Evolutionary conservation across 2,329 filamentous ascomycete species (phyloP).

Genomic region (Cercospora nicotianae): DNA sequence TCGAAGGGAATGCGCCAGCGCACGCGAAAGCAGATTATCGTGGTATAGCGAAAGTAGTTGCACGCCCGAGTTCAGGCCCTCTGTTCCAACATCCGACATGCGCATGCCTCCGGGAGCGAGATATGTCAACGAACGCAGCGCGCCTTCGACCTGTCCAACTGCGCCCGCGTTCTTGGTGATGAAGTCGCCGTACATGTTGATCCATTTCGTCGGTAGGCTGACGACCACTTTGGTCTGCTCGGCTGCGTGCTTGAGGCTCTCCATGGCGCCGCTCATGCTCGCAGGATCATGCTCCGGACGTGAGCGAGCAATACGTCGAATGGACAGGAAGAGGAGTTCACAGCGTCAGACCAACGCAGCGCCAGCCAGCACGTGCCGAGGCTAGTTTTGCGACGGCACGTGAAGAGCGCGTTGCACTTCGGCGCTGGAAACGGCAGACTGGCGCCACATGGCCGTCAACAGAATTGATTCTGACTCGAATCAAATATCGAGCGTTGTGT

Average conservation of each 20-base stretch:
- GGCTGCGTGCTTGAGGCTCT: slow-evolving; percentile 33
- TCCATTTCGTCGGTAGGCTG: slow-evolving; percentile 36
- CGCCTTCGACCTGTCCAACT: slow-evolving; percentile 92
- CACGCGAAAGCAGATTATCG: slow-evolving; percentile 75
- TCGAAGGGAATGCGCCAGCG: slow-evolving; percentile 56
- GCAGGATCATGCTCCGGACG: slow-evolving; percentile 1
- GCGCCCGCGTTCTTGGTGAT: slow-evolving; percentile 93
- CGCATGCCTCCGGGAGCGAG: slow-evolving; percentile 88
- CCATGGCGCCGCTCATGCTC: slow-evolving; percentile 28
- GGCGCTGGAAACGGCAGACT: neutral
- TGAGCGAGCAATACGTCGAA: neutral
- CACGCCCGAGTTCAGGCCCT: slow-evolving; percentile 76
- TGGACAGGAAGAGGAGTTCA: neutral
- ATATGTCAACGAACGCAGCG: slow-evolving; percentile 88
- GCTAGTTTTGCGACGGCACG: neutral
- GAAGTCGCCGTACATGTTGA: slow-evolving; percentile 75
- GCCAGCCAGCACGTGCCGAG: neutral
- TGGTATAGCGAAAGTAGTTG: slow-evolving; percentile 92
- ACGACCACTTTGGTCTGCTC: slow-evolving; percentile 35
- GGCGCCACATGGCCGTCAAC: neutral
- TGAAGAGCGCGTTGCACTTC: neutral
- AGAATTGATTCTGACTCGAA: neutral
- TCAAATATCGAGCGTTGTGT: neutral
- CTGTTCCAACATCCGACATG: slow-evolving; percentile 92
- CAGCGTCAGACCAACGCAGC: neutral